These are phyloP conservation scores for Colletotrichum trifolii DNA, from an alignment of 2,329 filamentous ascomycete species.

Conservation along the genomic window DNA sequence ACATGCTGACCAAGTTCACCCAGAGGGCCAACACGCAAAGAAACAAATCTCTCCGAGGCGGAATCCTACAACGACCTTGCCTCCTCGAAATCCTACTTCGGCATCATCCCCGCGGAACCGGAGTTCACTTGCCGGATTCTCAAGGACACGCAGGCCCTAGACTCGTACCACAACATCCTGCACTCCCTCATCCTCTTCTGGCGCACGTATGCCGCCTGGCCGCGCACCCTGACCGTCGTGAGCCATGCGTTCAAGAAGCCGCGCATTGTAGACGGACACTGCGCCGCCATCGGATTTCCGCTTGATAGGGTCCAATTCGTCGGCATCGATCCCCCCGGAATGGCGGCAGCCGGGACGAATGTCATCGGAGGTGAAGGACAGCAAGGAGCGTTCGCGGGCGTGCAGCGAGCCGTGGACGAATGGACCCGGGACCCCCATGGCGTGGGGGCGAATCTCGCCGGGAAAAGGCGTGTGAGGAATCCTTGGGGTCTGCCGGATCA, in stretches of 20 bases:
- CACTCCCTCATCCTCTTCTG: constrained; percentile 74
- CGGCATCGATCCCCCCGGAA: constrained; percentile 72
- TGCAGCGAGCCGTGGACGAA: constrained; percentile 54
- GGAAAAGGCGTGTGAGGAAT: constrained; percentile 62
- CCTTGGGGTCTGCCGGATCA: constrained; percentile 58
- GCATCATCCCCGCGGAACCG: constrained; percentile 43
- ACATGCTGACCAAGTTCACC: not conserved
- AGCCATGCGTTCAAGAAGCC: constrained; percentile 76
- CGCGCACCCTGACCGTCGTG: constrained; percentile 68
- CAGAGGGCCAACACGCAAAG: constrained; percentile 71
- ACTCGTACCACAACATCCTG: constrained; percentile 87
- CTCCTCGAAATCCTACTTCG: constrained; percentile 58
- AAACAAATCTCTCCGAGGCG: constrained; percentile 69
- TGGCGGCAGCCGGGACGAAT: constrained; percentile 42
- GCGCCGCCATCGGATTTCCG: constrained; percentile 68
- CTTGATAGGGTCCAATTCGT: constrained; percentile 59
- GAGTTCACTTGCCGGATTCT: constrained; percentile 55
- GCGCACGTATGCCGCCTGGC: constrained; percentile 65
- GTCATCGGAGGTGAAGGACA: constrained; percentile 40
- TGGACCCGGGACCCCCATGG: constrained; percentile 67
- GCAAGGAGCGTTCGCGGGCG: constrained; percentile 55
- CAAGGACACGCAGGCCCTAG: constrained; percentile 78
- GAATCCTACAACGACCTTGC: constrained; percentile 70
- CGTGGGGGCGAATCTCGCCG: constrained; percentile 53
- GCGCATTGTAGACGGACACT: constrained; percentile 73